phyloP scores from a whole-genome alignment of 129 eudicot genomes.

The Arctium lappa region DNA sequence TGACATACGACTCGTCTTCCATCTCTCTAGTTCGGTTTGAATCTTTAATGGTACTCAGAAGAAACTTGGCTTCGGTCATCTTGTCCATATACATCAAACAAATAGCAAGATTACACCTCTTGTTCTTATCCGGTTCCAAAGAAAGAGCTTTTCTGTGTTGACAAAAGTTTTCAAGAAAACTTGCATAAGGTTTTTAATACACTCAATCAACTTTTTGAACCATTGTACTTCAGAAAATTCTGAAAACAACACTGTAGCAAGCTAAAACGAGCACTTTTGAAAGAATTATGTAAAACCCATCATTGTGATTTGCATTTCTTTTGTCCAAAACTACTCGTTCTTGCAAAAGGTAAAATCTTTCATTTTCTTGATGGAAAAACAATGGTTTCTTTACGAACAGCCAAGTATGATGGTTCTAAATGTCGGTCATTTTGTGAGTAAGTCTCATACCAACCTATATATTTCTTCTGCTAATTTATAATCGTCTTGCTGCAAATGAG shows the following conservation, averaged over 20 bases:
- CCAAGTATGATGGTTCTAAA: neutral
- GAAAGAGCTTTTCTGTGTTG: slow-evolving; percentile 71
- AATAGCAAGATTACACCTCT: slow-evolving; percentile 79
- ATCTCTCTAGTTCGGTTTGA: slow-evolving; percentile 30
- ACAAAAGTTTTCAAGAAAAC: neutral
- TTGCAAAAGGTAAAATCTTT: neutral
- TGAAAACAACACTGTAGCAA: neutral
- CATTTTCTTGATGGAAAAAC: neutral
- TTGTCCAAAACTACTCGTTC: neutral
- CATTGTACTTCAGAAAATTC: neutral
- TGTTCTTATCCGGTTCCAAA: slow-evolving; percentile 79
- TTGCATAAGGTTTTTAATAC: neutral
- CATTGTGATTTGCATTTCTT: neutral
- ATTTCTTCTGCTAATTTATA: slow-evolving; percentile 71
- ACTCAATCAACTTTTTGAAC: neutral
- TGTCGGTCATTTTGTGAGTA: neutral
- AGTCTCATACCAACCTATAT: slow-evolving; percentile 45
- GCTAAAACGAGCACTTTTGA: neutral
- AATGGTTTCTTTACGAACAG: neutral
- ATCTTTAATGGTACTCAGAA: slow-evolving; percentile 43
- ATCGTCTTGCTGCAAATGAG: slow-evolving; percentile 63
- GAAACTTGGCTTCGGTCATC: slow-evolving; percentile 67
- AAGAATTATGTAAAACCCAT: neutral
- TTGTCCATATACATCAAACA: slow-evolving; percentile 77
- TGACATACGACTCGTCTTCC: slow-evolving; percentile 64